Base-by-base conservation (phyloP, 192 early-diverging fungal genomes). In the Backusella westeae region DNA sequence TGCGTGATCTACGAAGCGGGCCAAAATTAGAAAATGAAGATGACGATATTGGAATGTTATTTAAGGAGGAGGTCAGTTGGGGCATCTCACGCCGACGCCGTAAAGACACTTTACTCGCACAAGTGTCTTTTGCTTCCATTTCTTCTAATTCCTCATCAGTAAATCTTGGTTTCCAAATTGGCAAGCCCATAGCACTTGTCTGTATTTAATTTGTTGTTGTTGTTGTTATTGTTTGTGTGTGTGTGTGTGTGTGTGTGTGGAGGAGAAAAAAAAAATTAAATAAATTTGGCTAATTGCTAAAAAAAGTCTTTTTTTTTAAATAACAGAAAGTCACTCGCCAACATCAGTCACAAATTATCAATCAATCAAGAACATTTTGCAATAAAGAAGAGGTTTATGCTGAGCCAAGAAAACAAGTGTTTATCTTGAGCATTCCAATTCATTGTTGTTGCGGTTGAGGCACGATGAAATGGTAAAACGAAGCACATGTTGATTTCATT, bases 121-220 rank as follows among this genome's bases (percentile, higher is more conserved):
- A 44, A 32, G 39, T 49, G 0, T 44, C 29, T 71, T 26, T 29
- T 49, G 21, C 17, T 35, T 71, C 41, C 41, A 32, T 21, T 49
- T 44, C 41, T 46, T 44, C 29, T 44, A 29, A 32, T 71, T 74
- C 72, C 59, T 72, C 38, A 42, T 44, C 39, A 49, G 42, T 72
- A 32, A 44, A 29, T 72, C 53, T 75, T 44, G 74, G 74, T 67
- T 75, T 75, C 59, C 65, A 75, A 29, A 75, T 65, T 29, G 74
- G 74, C 39, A 75, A 42, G 35, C 74, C 74, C 74, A 75, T 75
- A 2, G 23, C 53, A n/a, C 21, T 59, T 26, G 10, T 59, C 21
- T 59, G 2, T 59, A 26, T 59, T 59, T 12, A 9, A 12, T 59
- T 59, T 59, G 8, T 56, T n/a, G 19, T 8, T 0, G 4, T 3